These are phyloP conservation scores for Larix kaempferi DNA, from an alignment of 75 land plant genomes.

Conservation along the genomic window DNA sequence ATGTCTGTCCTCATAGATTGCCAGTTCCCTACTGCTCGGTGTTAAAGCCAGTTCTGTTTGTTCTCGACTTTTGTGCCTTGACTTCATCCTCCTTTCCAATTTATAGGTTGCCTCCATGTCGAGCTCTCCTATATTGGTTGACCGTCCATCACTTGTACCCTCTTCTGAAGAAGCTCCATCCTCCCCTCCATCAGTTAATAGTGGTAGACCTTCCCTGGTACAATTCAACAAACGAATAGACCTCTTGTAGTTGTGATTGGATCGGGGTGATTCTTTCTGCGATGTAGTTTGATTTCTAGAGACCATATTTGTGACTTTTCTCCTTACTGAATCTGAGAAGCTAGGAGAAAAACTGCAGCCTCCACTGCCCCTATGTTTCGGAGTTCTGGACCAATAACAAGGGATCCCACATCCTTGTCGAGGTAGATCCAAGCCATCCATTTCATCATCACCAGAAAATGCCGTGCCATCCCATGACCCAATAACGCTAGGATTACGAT, in stretches of 20 bases:
- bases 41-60: slow-evolving; percentile 15
- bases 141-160: slow-evolving; percentile 33
- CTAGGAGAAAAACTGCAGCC: slow-evolving; percentile 59
- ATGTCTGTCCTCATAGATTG: slow-evolving; percentile 20
- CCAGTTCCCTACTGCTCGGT: slow-evolving; percentile 1
- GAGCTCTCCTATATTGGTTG: slow-evolving; percentile 51
- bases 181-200: slow-evolving; percentile 22
- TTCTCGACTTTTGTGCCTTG: slow-evolving; percentile 53
- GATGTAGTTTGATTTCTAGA: slow-evolving; percentile 35
- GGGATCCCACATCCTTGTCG: slow-evolving; percentile 78
- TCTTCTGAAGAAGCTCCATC: slow-evolving; percentile 10
- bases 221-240: slow-evolving; percentile 13
- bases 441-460: slow-evolving; percentile 36
- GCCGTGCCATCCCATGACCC: slow-evolving; percentile 58
- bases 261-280: slow-evolving; percentile 6
- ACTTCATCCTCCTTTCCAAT: slow-evolving; percentile 53
- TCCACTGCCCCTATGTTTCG: slow-evolving; percentile 26
- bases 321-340: slow-evolving; percentile 50
- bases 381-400: slow-evolving; percentile 57
- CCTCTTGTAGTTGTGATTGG: slow-evolving; percentile 23
- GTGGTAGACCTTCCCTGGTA: slow-evolving; percentile 12
- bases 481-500: slow-evolving; percentile 34
- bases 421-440: slow-evolving; percentile 54
- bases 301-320: slow-evolving; percentile 41
- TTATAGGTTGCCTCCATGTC: slow-evolving; percentile 62